Percentiles rank a stretch among this genome's conserved stretches.
Conservation (phyloP, 2,329 filamentous ascomycete genomes). For the Metarhizium humberi region DNA sequence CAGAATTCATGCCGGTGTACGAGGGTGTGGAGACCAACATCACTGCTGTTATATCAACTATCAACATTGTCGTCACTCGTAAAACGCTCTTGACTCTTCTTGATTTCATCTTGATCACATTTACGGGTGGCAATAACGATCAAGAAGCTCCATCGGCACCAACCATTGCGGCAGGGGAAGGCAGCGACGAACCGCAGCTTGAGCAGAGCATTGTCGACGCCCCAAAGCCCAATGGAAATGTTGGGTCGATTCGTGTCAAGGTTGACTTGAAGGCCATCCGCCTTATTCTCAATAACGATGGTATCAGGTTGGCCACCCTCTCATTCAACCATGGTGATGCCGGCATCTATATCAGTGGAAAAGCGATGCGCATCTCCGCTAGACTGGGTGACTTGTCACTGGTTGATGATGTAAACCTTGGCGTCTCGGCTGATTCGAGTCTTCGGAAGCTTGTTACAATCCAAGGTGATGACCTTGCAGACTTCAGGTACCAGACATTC, state of each 20-base stretch:
- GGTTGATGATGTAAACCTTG: conserved; percentile 88
- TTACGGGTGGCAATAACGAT: conserved; percentile 54
- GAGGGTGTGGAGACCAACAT: conserved; percentile 92
- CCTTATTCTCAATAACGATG: conserved; percentile 94
- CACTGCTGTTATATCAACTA: conserved; percentile 83
- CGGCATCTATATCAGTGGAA: conserved; percentile 77
- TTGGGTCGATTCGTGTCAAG: conserved; percentile 83
- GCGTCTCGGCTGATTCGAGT: conserved; percentile 70
- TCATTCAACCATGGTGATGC: conserved; percentile 90
- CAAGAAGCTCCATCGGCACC: conserved; percentile 19
- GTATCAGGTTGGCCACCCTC: conserved; percentile 84
- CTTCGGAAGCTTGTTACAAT: conserved; percentile 87
- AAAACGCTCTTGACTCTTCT: conserved; percentile 85
- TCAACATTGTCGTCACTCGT: conserved; percentile 90
- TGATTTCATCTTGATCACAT: conserved; percentile 90
- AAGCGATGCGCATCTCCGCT: conserved; percentile 79
- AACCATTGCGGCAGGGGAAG: conserved; percentile 24
- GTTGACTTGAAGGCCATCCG: conserved; percentile 88
- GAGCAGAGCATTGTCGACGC: conserved; percentile 24
- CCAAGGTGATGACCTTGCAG: conserved; percentile 87
- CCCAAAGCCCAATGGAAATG: conserved; percentile 26
- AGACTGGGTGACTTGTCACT: conserved; percentile 81
- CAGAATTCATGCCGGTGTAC: conserved; percentile 85
- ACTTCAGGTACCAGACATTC: conserved; percentile 97
- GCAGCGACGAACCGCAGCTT: conserved; percentile 26